Conservation (phyloP, 139 green algal species). For the Chlamydomonas schloesseri region DNA sequence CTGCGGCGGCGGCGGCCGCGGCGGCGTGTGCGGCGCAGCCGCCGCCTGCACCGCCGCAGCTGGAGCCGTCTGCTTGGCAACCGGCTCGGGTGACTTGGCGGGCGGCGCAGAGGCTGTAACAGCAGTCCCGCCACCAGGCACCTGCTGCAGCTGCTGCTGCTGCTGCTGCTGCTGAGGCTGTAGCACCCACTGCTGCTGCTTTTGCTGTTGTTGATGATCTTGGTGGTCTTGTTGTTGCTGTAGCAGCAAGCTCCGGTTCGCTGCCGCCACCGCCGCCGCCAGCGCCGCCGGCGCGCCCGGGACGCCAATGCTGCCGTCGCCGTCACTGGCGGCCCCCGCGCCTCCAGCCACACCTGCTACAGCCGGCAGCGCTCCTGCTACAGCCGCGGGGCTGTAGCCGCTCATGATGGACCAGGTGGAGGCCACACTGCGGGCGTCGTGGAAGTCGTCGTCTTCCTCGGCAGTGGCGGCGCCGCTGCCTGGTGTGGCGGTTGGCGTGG, state of each 20-base stretch:
- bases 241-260: neutral
- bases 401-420: conserved; percentile 14
- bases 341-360: too few relatives aligned
- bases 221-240: neutral
- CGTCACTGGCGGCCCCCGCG: neutral
- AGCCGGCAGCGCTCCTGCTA: too few relatives aligned
- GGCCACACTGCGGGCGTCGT: conserved; percentile 32
- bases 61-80: too few relatives aligned
- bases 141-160: neutral
- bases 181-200: neutral
- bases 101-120: too few relatives aligned
- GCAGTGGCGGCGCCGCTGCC: neutral
- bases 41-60: neutral
- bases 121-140: neutral
- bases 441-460: conserved; percentile 24
- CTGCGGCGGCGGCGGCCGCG: neutral
- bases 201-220: neutral
- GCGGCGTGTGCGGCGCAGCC: neutral
- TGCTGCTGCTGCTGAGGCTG: neutral
- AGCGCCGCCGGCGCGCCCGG: too few relatives aligned
- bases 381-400: neutral
- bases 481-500: neutral
- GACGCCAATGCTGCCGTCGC: neutral
- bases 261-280: too few relatives aligned
- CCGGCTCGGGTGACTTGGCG: too few relatives aligned